These are phyloP conservation scores for Penicillium robsamsonii DNA, from an alignment of 495 filamentous ascomycete genomes.

Conservation along the genomic window DNA sequence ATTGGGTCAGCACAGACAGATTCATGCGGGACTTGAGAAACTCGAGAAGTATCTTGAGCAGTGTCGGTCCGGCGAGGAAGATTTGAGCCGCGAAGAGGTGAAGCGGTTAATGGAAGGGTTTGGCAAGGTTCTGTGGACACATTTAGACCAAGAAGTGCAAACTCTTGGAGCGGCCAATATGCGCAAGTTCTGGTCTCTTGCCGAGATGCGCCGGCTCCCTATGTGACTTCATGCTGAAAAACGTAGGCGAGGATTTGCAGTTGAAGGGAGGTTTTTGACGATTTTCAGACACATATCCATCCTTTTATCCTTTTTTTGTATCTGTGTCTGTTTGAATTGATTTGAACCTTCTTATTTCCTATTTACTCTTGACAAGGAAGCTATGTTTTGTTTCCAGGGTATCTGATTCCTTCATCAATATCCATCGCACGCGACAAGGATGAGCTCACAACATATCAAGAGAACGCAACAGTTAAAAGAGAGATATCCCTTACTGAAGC, in stretches of 20 bases:
- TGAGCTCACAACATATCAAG: conserved; percentile 1
- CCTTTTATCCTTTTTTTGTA: not conserved
- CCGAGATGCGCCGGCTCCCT: conserved; percentile 72
- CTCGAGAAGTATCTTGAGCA: conserved; percentile 64
- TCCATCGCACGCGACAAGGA: not conserved
- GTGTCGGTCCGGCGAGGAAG: conserved; percentile 63
- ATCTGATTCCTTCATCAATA: not conserved
- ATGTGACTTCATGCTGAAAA: conserved; percentile 46
- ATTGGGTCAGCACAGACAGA: conserved; percentile 74
- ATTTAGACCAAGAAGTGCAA: conserved; percentile 72
- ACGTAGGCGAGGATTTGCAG: not conserved
- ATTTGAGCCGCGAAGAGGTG: conserved; percentile 65
- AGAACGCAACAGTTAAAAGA: not conserved
- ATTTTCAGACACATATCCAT: not conserved
- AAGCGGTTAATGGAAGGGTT: conserved; percentile 67
- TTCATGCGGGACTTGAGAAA: conserved; percentile 76
- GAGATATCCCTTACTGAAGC: not conserved
- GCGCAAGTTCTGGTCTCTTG: conserved; percentile 75
- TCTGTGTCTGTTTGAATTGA: not conserved
- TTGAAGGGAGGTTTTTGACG: not conserved
- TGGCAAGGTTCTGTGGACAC: conserved; percentile 66
- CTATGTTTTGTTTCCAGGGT: not conserved
- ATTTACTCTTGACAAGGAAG: not conserved
- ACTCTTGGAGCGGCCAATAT: conserved; percentile 79
- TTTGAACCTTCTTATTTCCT: not conserved